A percentile compares a stretch with the other conserved stretches of the same genome.
These are phyloP conservation scores for Aspergillus phoenicis DNA, from an alignment of 2,329 filamentous ascomycete genomes.

Conservation along the genomic window DNA sequence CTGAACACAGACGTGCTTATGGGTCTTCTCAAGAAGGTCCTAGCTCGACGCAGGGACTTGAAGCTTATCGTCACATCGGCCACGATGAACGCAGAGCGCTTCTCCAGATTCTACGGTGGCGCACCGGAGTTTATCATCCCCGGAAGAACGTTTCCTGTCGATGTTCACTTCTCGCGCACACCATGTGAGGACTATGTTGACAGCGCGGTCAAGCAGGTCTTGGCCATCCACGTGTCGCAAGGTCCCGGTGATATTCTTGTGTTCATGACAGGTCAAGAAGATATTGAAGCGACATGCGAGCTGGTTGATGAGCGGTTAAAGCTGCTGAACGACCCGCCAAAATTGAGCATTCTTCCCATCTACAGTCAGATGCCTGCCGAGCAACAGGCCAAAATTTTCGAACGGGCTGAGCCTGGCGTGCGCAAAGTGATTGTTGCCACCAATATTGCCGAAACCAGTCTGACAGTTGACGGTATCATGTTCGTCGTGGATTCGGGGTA, in stretches of 20 bases:
- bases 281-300: constrained; percentile 96
- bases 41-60: constrained; percentile 83
- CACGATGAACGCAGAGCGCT: constrained; percentile 96
- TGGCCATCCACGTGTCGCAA: constrained; percentile 95
- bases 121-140: constrained; percentile 97
- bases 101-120: constrained; percentile 93
- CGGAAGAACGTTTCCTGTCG: constrained; percentile 93
- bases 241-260: constrained; percentile 90
- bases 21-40: constrained; percentile 95
- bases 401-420: constrained; percentile 83
- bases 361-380: constrained; percentile 99
- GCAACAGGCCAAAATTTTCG: constrained; percentile 96
- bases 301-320: constrained; percentile 84
- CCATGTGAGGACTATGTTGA: constrained; percentile 98
- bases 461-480: constrained; percentile 99
- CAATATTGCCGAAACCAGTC: constrained; percentile 96
- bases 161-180: constrained; percentile 91
- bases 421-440: constrained; percentile 98
- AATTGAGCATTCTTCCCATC: constrained; percentile 91
- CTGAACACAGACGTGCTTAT: constrained; percentile 96
- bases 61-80: constrained; percentile 98
- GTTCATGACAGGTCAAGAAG: constrained; percentile 99
- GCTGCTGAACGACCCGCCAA: constrained; percentile 89
- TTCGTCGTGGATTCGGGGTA: constrained; percentile 97
- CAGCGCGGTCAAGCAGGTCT: constrained; percentile 90